Base-by-base conservation (phyloP, 75 land plant genomes). In the Cupressus sempervirens region DNA sequence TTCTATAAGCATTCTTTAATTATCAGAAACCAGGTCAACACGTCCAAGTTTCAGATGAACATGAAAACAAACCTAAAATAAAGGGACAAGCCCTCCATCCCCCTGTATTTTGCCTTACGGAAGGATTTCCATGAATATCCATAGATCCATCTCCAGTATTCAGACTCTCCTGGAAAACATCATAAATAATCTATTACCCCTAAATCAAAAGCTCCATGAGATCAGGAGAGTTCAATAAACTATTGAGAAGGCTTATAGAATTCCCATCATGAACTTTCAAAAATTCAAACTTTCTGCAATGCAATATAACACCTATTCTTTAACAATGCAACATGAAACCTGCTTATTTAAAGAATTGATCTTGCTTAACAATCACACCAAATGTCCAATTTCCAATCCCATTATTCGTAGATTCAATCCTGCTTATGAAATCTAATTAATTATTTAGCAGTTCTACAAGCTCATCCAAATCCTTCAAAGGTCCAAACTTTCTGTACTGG, bases 41-140 rank as follows among this genome's bases (percentile, higher is more conserved):
- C 74, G 32, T 72, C 32, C 13, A 15, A 72, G 12, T 11, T 72
- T 62, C n/a, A 62, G 8, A 29, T 72, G 12, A 15, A 36, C 15
- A 72, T 12, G 74, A 62, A 72, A 32, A 32, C 35, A 54, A 85
- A 97, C 99, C 95, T 82, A 96, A 88, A 88, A 96, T 94, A 87
- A 97, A 96, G 12, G 95, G 91, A 70, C 95, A 94, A 30, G 98
- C 94, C 83, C 83, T 93, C 99, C 99, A 97, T 56, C 89, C 93
- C 53, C 99, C 99, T 43, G 96, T 97, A 4, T 90, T 89, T 72
- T 84, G 29, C 87, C 90, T 96, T 73, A 92, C 76, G 46, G 92
- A 94, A 67, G 96, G 96, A 53, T 91, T 91, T 54, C 98, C 99
- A 62, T 88, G 34, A 36, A 94, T 41, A 88, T 97, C 96, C 29